Conservation (phyloP, 2,329 filamentous ascomycete species). For the Macrophomina pseudophaseolina region DNA sequence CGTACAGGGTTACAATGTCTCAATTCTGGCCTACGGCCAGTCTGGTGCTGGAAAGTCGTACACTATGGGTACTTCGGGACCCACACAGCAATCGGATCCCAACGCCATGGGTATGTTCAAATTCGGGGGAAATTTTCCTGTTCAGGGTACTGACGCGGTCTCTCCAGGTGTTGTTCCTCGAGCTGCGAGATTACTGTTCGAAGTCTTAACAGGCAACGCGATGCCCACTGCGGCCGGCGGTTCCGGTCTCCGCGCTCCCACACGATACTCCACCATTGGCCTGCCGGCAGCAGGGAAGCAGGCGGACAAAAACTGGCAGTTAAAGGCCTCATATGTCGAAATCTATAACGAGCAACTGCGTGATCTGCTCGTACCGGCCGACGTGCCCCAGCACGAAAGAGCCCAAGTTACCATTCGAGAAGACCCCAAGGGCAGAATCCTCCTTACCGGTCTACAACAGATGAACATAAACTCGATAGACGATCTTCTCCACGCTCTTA, state of each 20-base stretch:
- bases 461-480: constrained; percentile 89
- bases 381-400: constrained; percentile 71
- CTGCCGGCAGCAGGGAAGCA: constrained; percentile 48
- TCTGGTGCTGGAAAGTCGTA: constrained; percentile 98
- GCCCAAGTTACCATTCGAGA: constrained; percentile 87
- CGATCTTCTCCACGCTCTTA: constrained; percentile 85
- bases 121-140: background rate
- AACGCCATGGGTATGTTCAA: constrained; percentile 75
- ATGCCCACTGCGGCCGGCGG: constrained; percentile 61
- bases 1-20: constrained; percentile 97
- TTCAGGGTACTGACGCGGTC: constrained; percentile 19
- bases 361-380: constrained; percentile 83
- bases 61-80: constrained; percentile 96
- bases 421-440: constrained; percentile 90
- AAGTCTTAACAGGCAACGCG: constrained; percentile 73
- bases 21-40: constrained; percentile 93
- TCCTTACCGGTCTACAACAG: constrained; percentile 87
- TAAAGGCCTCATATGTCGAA: constrained; percentile 91
- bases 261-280: constrained; percentile 72
- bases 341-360: constrained; percentile 98
- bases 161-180: constrained; percentile 92
- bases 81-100: constrained; percentile 72
- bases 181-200: constrained; percentile 84
- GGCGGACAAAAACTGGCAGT: constrained; percentile 79
- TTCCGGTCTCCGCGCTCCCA: constrained; percentile 79